These are phyloP conservation scores for Aspergillus wentii DNA, from an alignment of 495 filamentous ascomycete species.

Conservation along the genomic window DNA sequence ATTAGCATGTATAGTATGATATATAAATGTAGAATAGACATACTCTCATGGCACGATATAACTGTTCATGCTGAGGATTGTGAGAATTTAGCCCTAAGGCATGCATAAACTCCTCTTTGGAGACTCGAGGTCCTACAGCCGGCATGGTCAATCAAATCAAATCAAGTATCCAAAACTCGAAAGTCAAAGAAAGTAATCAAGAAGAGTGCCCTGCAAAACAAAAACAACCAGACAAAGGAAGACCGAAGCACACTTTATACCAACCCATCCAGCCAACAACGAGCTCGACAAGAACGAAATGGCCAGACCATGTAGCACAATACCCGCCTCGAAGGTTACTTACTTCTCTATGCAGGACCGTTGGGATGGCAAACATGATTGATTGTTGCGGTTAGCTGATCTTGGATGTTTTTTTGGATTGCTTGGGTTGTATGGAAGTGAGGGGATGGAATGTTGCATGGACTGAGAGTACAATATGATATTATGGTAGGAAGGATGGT, in stretches of 20 bases:
- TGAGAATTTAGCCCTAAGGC: slow-evolving; percentile 35
- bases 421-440: too few relatives aligned
- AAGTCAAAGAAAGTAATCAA: neutral
- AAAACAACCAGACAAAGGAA: neutral
- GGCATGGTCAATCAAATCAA: neutral
- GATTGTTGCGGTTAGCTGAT: too few relatives aligned
- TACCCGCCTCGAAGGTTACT: too few relatives aligned
- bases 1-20: neutral
- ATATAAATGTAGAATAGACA: slow-evolving; percentile 8
- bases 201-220: too few relatives aligned
- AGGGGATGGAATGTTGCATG: too few relatives aligned
- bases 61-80: slow-evolving; percentile 37
- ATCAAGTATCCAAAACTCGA: neutral
- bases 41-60: slow-evolving; percentile 42
- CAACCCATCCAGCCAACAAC: too few relatives aligned
- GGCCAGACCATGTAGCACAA: neutral
- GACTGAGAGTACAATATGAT: too few relatives aligned
- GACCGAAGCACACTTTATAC: neutral
- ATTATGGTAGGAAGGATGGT: too few relatives aligned
- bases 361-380: too few relatives aligned
- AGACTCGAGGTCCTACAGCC: slow-evolving; percentile 38
- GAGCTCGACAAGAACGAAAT: neutral
- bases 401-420: neutral
- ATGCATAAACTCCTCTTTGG: slow-evolving; percentile 43
- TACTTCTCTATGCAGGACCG: neutral